phyloP scores from a whole-genome alignment of 345 rosid species.

The Microcos paniculata region DNA sequence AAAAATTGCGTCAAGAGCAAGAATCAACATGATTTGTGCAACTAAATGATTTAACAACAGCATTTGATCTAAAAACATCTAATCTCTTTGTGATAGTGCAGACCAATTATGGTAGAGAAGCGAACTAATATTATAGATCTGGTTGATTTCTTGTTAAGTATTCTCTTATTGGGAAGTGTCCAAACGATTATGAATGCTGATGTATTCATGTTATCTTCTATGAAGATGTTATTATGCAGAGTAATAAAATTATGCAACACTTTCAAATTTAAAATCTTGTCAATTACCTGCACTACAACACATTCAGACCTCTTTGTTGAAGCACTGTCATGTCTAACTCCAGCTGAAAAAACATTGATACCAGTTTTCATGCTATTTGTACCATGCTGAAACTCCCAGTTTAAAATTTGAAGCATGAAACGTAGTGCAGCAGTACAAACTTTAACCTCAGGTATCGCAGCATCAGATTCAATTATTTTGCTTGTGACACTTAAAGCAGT shows the following conservation, averaged over 20 bases:
- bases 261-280: conserved; percentile 14
- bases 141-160: neutral
- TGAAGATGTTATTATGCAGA: neutral
- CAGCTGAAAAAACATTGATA: conserved; percentile 57
- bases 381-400: conserved; percentile 80
- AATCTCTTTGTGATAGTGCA: neutral
- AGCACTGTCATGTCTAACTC: conserved; percentile 49
- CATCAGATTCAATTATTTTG: conserved; percentile 61
- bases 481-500: conserved; percentile 77
- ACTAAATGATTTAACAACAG: neutral
- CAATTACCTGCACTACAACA: conserved; percentile 71
- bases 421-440: conserved; percentile 83
- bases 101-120: neutral
- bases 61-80: neutral
- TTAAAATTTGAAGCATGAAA: conserved; percentile 89
- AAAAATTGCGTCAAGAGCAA: conserved; percentile 1
- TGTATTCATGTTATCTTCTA: neutral
- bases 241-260: neutral
- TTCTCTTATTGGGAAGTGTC: conserved; percentile 3
- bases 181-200: neutral
- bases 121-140: neutral
- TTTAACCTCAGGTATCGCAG: conserved; percentile 72
- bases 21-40: conserved; percentile 5
- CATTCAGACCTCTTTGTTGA: conserved; percentile 67
- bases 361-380: conserved; percentile 40